A percentile compares a stretch with the other conserved stretches of the same genome.
Evolutionary conservation across 225 moss, liverwort and hornwort genomes (phyloP).

Genomic region (Lunularia cruciata): DNA sequence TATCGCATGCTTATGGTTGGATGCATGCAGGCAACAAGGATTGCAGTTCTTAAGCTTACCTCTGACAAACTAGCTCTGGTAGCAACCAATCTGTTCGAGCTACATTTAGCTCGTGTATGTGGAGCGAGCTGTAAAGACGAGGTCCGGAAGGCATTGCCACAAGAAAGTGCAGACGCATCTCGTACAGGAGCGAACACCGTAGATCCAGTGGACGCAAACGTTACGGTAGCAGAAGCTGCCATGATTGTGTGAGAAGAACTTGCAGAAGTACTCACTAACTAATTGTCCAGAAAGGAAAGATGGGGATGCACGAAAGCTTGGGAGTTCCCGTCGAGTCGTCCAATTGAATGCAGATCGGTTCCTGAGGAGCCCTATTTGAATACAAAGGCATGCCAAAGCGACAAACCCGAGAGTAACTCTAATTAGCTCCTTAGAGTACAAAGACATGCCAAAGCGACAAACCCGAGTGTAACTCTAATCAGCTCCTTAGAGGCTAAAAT

Average conservation of each 20-base stretch:
- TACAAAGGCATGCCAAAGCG: neutral
- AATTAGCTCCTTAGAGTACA: too few species aligned
- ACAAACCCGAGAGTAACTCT: too few species aligned
- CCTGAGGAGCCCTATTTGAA: neutral
- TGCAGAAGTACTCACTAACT: neutral
- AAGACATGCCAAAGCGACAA: too few species aligned
- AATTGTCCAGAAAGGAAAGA: neutral
- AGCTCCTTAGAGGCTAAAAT: too few species aligned
- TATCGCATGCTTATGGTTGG: too few species aligned
- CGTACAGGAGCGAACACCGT: neutral
- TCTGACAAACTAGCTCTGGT: slow-evolving; percentile 24
- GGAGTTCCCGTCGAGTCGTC: neutral
- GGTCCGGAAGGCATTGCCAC: slow-evolving; percentile 25
- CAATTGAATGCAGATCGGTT: neutral
- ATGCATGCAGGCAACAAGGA: too few species aligned
- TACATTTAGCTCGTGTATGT: neutral
- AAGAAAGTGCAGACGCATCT: slow-evolving; percentile 21
- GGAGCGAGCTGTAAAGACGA: slow-evolving; percentile 28
- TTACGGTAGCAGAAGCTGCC: neutral
- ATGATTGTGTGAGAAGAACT: neutral
- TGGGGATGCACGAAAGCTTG: neutral
- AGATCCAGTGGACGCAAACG: slow-evolving; percentile 1
- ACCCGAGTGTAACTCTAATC: too few species aligned
- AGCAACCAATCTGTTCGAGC: neutral
- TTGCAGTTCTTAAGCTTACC: too few species aligned